Conservation (phyloP, 352 stramenopile genomes). For the Phytophthora multivora region DNA sequence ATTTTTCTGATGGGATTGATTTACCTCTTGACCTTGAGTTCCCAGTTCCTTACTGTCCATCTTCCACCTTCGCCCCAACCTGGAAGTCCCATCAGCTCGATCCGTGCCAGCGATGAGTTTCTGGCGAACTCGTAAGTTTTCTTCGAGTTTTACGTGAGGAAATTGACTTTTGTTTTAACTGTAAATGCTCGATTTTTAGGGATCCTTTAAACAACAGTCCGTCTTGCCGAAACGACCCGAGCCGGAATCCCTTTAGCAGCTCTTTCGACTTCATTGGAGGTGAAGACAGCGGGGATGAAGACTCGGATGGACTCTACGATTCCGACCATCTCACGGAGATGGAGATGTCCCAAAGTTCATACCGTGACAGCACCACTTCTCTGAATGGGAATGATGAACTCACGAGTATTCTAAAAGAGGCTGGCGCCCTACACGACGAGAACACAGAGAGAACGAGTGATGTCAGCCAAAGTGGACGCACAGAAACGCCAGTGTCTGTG, state of each 20-base stretch:
- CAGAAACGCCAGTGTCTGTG: slow-evolving; percentile 16
- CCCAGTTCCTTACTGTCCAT: slow-evolving; percentile 54
- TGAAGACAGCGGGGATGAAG: slow-evolving; percentile 75
- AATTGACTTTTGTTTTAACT: slow-evolving; percentile 5
- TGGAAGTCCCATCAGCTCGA: slow-evolving; percentile 38
- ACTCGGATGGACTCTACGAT: slow-evolving; percentile 79
- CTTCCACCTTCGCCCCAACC: slow-evolving; percentile 42
- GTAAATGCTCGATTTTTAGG: slow-evolving; percentile 21
- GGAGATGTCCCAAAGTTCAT: slow-evolving; percentile 65
- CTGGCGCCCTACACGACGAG: slow-evolving; percentile 26
- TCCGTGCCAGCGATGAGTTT: slow-evolving; percentile 52
- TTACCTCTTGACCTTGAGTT: no score
- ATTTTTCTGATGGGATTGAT: neutral
- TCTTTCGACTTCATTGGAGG: slow-evolving; percentile 88
- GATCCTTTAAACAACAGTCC: slow-evolving; percentile 81
- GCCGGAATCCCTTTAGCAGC: slow-evolving; percentile 40
- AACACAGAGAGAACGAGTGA: slow-evolving; percentile 7
- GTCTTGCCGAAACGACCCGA: slow-evolving; percentile 56
- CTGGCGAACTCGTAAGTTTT: slow-evolving; percentile 42
- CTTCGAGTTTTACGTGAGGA: neutral
- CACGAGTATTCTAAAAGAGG: slow-evolving; percentile 31
- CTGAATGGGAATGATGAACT: slow-evolving; percentile 42
- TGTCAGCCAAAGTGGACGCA: slow-evolving; percentile 5
- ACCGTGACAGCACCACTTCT: slow-evolving; percentile 39
- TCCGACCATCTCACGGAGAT: slow-evolving; percentile 74